phyloP scores from a whole-genome alignment of 2,329 filamentous ascomycete species.

The Seiridium cupressi region DNA sequence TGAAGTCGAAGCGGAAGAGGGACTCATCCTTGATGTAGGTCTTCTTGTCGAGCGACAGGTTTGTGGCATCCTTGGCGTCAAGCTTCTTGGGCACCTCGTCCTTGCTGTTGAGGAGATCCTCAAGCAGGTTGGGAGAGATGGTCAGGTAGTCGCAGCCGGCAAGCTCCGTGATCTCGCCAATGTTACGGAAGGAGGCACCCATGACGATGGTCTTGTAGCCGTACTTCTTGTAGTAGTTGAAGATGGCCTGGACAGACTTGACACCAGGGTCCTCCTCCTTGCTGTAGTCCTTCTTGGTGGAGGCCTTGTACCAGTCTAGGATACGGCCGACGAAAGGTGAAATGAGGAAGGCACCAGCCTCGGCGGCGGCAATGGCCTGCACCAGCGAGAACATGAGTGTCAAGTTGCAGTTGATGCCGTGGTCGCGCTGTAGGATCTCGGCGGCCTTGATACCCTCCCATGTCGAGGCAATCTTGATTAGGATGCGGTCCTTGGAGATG shows the following conservation, averaged over 20 bases:
- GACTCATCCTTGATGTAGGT: conserved; percentile 88
- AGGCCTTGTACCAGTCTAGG: conserved; percentile 98
- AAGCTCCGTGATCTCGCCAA: conserved; percentile 95
- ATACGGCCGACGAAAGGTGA: conserved; percentile 99
- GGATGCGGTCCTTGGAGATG: conserved; percentile 87
- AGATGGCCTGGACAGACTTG: conserved; percentile 88
- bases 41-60: conserved; percentile 81
- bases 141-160: conserved; percentile 98
- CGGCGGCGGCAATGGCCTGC: conserved; percentile 93
- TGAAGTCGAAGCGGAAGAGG: conserved; percentile 97
- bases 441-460: conserved; percentile 99
- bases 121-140: conserved; percentile 92
- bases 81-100: conserved; percentile 91
- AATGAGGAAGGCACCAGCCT: conserved; percentile 95
- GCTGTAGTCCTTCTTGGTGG: conserved; percentile 89
- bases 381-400: conserved; percentile 97
- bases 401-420: conserved; percentile 97
- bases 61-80: conserved; percentile 62
- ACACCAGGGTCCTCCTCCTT: conserved; percentile 94
- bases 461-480: conserved; percentile 99
- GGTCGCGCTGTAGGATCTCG: conserved; percentile 91
- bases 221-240: conserved; percentile 99
- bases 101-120: conserved; percentile 85
- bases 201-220: conserved; percentile 99
- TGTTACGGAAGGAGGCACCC: conserved; percentile 97